Base-by-base conservation (phyloP, 202 grass and related monocot species). In the Setaria italica region DNA sequence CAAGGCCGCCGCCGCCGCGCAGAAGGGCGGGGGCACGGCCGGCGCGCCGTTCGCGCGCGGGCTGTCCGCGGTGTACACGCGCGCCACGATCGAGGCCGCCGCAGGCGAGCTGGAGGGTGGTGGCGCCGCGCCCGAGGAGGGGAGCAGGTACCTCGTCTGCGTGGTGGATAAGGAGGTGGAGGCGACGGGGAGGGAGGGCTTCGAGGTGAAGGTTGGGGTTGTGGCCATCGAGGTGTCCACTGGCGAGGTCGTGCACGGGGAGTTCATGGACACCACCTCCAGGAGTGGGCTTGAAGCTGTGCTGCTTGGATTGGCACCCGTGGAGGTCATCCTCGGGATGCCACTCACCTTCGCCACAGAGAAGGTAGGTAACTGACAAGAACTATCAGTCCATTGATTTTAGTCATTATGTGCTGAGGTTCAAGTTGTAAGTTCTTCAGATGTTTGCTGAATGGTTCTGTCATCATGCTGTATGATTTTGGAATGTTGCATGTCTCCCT, bases 41-140 rank as follows among this genome's bases (percentile, higher is more conserved):
- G 89, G 39, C 4, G 67, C 88, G 29, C 91, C 95, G 2, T 98
- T 98, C 71, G 72, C 83, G 10, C 85, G 95, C 11, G 81, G 78
- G 7, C 85, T 98, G 15, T 95, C 93, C 20, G 85, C 95, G 29
- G 78, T 98, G 81, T 98, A 95, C 89, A 98, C 95, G 16, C 92
- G 88, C 73, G 88, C 95, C 70, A 98, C 95, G 29, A 93, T 98
- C 67, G 95, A 98, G 78, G 95, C 95, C 21, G 88, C 79, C n/a
- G 95, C 90, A n/a, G 91, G 90, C 60, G 89, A 91, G 88, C 67
- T 90, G n/a, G 93, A 84, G 47, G 85, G 85, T 6, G 84, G 74
- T 6, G 84, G 70, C 0, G 88, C 56, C 12, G 67, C 46, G 16
- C 34, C 68, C 1, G 91, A 88, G 15, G 89, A 97, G 33, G 81